Evolutionary conservation across 306 rosid species (phyloP).

Genomic region (Rosa persica): DNA sequence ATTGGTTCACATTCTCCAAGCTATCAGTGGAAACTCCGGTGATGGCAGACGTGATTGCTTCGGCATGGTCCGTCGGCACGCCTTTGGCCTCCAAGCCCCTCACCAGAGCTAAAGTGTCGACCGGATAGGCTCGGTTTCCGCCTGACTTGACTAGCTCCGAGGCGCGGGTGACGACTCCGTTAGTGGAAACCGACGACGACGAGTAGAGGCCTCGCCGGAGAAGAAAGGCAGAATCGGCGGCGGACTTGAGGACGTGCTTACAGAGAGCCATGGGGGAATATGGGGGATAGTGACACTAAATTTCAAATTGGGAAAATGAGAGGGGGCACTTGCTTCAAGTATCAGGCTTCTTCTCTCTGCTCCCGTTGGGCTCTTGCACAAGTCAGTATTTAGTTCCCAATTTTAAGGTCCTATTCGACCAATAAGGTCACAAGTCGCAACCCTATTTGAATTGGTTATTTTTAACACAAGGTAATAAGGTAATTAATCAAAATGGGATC

Average conservation of each 20-base stretch:
- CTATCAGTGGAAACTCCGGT: conserved; percentile 54
- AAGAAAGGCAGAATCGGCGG: conserved; percentile 6
- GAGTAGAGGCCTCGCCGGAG: conserved; percentile 6
- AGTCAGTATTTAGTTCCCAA: too few relatives aligned
- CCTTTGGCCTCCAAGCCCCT: conserved; percentile 59
- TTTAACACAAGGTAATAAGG: too few relatives aligned
- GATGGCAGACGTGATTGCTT: conserved; percentile 56
- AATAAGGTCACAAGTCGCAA: too few relatives aligned
- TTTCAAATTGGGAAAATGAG: neutral
- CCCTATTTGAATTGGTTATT: too few relatives aligned
- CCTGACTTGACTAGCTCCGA: conserved; percentile 42
- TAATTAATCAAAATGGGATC: too few relatives aligned
- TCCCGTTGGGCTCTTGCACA: neutral
- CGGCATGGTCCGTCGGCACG: conserved; percentile 59
- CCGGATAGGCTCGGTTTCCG: conserved; percentile 55
- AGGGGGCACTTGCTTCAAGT: neutral
- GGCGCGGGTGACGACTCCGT: conserved; percentile 21
- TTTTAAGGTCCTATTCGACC: too few relatives aligned
- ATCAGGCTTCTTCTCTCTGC: neutral
- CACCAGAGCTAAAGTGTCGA: conserved; percentile 58
- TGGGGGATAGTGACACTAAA: neutral
- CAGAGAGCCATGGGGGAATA: conserved; percentile 33
- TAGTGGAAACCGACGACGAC: neutral
- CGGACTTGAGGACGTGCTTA: conserved; percentile 29
- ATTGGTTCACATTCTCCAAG: conserved; percentile 42